Conservation (phyloP, 331 rosid species). For the Prunus yedoensis region DNA sequence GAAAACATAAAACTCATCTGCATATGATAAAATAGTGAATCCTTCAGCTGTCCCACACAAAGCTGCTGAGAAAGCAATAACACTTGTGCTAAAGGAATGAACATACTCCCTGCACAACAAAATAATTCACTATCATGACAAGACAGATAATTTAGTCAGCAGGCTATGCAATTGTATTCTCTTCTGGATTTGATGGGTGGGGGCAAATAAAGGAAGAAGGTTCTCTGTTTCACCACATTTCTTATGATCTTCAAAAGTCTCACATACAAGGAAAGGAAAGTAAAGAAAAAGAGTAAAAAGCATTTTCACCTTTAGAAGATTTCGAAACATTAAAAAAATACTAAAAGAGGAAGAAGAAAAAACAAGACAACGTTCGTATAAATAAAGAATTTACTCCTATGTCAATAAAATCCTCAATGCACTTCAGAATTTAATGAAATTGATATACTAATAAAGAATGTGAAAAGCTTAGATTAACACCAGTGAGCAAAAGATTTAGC, state of each 20-base stretch:
- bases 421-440: neutral
- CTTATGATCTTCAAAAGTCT: slow-evolving; percentile 2
- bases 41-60: slow-evolving; percentile 53
- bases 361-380: neutral
- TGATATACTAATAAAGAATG: neutral
- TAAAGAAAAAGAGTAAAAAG: neutral
- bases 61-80: slow-evolving; percentile 54
- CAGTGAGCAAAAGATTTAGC: neutral
- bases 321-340: neutral
- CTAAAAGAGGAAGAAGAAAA: neutral
- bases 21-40: slow-evolving; percentile 56
- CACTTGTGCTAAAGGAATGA: slow-evolving; percentile 63
- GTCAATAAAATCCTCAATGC: slow-evolving; percentile 9
- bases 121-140: slow-evolving; percentile 32
- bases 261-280: neutral
- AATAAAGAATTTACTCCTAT: slow-evolving; percentile 2
- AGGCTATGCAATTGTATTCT: slow-evolving; percentile 10
- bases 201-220: neutral
- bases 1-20: slow-evolving; percentile 73
- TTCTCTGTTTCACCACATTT: neutral
- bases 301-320: neutral
- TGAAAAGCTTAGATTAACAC: neutral
- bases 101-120: slow-evolving; percentile 61
- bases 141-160: slow-evolving; percentile 24
- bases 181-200: neutral